Percentiles rank a stretch among this genome's conserved stretches.
phyloP scores from a whole-genome alignment of 768 basidiomycete species.

The Boletus pseudo-olivaceus region DNA sequence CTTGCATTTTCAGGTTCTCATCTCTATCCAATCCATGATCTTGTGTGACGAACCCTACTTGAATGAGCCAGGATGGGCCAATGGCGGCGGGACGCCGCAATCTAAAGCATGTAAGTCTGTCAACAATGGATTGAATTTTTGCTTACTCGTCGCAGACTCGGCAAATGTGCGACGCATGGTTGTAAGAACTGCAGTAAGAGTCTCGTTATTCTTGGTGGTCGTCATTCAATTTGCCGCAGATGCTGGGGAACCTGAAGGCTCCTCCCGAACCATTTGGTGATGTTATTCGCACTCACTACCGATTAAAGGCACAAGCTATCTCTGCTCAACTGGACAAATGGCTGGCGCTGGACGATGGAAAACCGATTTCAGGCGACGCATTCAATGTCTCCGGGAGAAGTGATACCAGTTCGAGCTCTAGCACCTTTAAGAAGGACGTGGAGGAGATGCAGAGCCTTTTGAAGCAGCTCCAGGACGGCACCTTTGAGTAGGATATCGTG shows the following conservation, averaged over 20 bases:
- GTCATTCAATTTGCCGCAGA: constrained; percentile 41
- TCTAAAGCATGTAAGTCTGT: constrained; percentile 67
- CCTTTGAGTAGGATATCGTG: constrained; percentile 13
- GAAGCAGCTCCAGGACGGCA: constrained; percentile 39
- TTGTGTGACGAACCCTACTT: constrained; percentile 89
- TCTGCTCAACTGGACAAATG: constrained; percentile 74
- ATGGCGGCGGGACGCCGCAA: constrained; percentile 64
- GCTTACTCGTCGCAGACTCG: constrained; percentile 54
- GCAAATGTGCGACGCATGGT: constrained; percentile 94
- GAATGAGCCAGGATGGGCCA: constrained; percentile 90
- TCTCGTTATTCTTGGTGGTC: constrained; percentile 1
- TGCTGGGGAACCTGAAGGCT: constrained; percentile 78
- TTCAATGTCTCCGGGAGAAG: constrained; percentile 37
- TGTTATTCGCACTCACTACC: constrained; percentile 87
- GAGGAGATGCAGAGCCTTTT: constrained; percentile 66
- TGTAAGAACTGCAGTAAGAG: constrained; percentile 74
- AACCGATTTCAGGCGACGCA: constrained; percentile 52
- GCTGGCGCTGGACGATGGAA: constrained; percentile 74
- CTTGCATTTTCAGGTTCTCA: constrained; percentile 52
- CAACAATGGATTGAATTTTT: not conserved
- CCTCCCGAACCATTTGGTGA: constrained; percentile 85
- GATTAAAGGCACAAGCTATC: constrained; percentile 74
- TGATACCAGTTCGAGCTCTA: constrained; percentile 45
- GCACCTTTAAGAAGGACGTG: constrained; percentile 66
- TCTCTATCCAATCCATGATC: constrained; percentile 97